Evolutionary conservation across 192 early-diverging fungal species (phyloP).

Genomic region (Allomyces javanicus): DNA sequence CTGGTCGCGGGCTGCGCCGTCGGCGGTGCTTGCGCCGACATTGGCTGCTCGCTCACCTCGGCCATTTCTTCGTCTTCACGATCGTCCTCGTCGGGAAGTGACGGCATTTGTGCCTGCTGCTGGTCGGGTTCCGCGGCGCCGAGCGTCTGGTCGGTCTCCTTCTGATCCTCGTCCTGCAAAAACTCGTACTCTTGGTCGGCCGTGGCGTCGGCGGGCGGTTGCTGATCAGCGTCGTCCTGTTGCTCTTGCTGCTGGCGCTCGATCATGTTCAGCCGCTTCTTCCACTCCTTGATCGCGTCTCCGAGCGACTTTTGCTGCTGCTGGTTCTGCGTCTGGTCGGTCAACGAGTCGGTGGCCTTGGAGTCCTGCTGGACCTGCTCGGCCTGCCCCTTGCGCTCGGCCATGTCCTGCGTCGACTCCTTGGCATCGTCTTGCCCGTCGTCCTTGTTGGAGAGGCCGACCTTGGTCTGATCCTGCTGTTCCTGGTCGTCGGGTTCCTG

Average conservation of each 20-base stretch:
- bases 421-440: background rate
- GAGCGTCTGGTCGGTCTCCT: constrained; percentile 16
- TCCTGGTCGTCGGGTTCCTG: background rate
- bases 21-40: constrained; percentile 6
- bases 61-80: constrained; percentile 19
- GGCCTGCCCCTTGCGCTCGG: constrained; percentile 20
- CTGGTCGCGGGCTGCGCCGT: background rate
- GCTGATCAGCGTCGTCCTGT: constrained; percentile 55
- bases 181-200: background rate
- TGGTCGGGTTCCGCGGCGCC: constrained; percentile 45
- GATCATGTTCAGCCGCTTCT: constrained; percentile 56
- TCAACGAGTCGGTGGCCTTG: background rate
- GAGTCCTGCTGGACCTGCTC: constrained; percentile 36
- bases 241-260: constrained; percentile 8
- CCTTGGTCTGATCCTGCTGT: constrained; percentile 2
- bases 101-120: constrained; percentile 23
- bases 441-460: background rate
- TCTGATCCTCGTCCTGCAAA: background rate
- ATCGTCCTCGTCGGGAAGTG: constrained; percentile 13
- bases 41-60: constrained; percentile 12
- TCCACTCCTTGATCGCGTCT: constrained; percentile 86
- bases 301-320: constrained; percentile 30
- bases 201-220: constrained; percentile 11
- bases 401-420: constrained; percentile 29
- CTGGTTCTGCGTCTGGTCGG: background rate